phyloP scores from a whole-genome alignment of 768 basidiomycete genomes.

The Rhodotorula kratochvilovae region DNA sequence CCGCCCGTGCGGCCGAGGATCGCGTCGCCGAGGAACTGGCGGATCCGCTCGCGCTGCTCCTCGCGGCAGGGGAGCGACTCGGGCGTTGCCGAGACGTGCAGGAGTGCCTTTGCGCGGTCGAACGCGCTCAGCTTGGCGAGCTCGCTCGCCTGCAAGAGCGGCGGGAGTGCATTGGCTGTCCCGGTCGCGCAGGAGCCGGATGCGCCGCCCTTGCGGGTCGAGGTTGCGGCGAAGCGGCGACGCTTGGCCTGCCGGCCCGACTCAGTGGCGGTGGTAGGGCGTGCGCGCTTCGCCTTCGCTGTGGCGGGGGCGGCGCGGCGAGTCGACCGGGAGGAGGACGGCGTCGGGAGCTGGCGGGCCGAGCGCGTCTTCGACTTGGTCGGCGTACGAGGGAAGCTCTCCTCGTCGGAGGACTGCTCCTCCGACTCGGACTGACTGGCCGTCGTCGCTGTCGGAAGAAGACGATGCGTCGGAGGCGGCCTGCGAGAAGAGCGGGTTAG shows the following conservation, averaged over 20 bases:
- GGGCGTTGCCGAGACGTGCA: slow-evolving; percentile 90
- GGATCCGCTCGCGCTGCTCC: slow-evolving; percentile 70
- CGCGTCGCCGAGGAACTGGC: slow-evolving; percentile 72
- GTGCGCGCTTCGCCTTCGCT: slow-evolving; percentile 1
- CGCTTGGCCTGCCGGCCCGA: slow-evolving; percentile 18
- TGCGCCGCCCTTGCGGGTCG: not conserved
- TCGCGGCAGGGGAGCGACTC: slow-evolving; percentile 84
- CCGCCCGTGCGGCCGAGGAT: slow-evolving; percentile 91
- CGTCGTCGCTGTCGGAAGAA: not conserved
- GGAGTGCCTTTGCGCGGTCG: slow-evolving; percentile 47
- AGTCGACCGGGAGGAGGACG: not conserved
- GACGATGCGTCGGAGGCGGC: not conserved
- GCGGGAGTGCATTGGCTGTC: slow-evolving; percentile 48
- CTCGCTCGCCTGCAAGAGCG: slow-evolving; percentile 13
- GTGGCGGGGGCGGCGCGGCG: not conserved
- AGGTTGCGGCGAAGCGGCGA: not conserved
- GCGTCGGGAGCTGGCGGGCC: slow-evolving; percentile 2
- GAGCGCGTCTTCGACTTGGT: not conserved
- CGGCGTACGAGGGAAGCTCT: slow-evolving; percentile 7
- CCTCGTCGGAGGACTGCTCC: not conserved
- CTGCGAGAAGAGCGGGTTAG: not conserved
- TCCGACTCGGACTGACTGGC: not conserved
- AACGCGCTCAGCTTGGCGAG: slow-evolving; percentile 37
- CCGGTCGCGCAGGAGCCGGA: slow-evolving; percentile 47
- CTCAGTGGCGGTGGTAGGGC: not conserved